Base-by-base conservation (phyloP, 768 basidiomycete genomes). In the Amanita muscaria region DNA sequence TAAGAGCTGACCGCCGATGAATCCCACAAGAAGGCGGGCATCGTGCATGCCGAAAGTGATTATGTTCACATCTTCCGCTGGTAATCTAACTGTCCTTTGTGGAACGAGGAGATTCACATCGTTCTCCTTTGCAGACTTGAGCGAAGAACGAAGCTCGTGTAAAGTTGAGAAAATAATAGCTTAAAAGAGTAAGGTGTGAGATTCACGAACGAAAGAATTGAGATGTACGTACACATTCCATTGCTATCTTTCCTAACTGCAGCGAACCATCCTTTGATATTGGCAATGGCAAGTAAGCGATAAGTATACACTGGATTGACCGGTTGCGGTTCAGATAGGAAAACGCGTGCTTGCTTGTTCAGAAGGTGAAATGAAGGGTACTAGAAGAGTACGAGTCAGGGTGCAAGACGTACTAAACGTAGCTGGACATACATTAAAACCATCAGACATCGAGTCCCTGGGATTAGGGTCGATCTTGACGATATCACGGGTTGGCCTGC, bases 201-300 rank as follows among this genome's bases (percentile, higher is more conserved):
- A n/a, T 34, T 24, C 32, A 42, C 38, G 9, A 8, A 42, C 23
- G 35, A 23, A 32, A 39, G 18, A 18, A 15, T 15, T 37, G 42
- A n/a, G n/a, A n/a, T 41, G 40, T 38, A 39, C 44, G 24, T 27
- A 42, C 15, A 42, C 47, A 60, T 52, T 41, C 62, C 52, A 42
- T 60, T 54, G 36, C 37, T 38, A 18, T 46, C 44, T 39, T 61
- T 54, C 34, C 53, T 68, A 8, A 76, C 72, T 24, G 83, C 82
- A 36, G 75, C 80, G 59, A 88, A 88, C 77, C 79, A 88, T 22
- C 77, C 80, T 50, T 66, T 72, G 10, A 66, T 61, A 55, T 80
- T 83, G 2, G 79, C 69, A 2, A 74, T 66, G 3, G 77, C 71
- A 51, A 89, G 75, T 14, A 83, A 65, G 42, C 62, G 69, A 31